Evolutionary conservation across 129 eudicot species (phyloP).

Genomic region (Smallanthus sonchifolius): DNA sequence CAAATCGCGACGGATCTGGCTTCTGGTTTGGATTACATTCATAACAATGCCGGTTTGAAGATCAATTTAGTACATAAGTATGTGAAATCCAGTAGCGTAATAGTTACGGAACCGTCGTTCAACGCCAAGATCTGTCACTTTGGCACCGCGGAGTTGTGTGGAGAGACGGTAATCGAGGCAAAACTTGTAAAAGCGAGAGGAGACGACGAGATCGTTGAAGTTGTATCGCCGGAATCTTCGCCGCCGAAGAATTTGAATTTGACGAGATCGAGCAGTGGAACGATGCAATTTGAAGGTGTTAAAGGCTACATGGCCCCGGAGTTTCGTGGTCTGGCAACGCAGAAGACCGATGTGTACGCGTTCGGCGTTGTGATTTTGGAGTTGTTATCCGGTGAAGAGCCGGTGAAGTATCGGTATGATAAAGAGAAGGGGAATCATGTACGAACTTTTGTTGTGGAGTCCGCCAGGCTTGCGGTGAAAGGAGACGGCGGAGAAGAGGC

Average conservation of each 20-base stretch:
- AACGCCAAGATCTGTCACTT: constrained; percentile 83
- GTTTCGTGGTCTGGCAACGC: constrained; percentile 70
- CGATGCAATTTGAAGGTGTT: constrained; percentile 53
- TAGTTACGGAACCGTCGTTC: constrained; percentile 81
- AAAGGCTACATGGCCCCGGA: constrained; percentile 96
- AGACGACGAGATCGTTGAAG: constrained; percentile 16
- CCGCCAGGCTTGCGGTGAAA: constrained; percentile 61
- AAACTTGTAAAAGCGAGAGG: not conserved
- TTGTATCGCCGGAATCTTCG: constrained; percentile 10
- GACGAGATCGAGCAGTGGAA: constrained; percentile 34
- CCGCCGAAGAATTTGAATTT: constrained; percentile 6
- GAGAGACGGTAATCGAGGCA: constrained; percentile 46
- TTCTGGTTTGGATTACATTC: constrained; percentile 80
- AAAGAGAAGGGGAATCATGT: constrained; percentile 34
- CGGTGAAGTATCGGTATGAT: constrained; percentile 52
- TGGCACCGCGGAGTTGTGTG: constrained; percentile 90
- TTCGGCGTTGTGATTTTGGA: constrained; percentile 86
- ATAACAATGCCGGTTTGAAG: constrained; percentile 59
- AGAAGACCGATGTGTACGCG: constrained; percentile 72
- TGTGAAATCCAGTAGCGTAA: constrained; percentile 71
- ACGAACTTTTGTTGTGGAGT: constrained; percentile 40
- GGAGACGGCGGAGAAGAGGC: constrained; percentile 24
- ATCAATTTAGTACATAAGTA: constrained; percentile 63
- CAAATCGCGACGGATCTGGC: constrained; percentile 81
- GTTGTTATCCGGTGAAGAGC: constrained; percentile 77